phyloP scores from a whole-genome alignment of 352 stramenopile genomes.

The Pythium myriotylum region DNA sequence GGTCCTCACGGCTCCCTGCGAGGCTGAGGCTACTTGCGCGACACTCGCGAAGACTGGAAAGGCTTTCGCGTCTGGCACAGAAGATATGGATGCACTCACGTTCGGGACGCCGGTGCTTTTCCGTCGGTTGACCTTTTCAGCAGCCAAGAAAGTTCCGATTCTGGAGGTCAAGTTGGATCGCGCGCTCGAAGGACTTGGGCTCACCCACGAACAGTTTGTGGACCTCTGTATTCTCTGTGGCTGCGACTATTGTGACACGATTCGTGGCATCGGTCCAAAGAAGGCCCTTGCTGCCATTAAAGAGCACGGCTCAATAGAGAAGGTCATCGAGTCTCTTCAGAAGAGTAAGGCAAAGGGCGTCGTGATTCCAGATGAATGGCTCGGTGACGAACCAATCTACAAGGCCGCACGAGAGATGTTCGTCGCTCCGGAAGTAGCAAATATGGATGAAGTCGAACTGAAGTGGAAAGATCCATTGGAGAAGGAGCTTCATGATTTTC shows the following conservation, averaged over 20 bases:
- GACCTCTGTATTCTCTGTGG: constrained; percentile 99
- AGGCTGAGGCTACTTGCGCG: constrained; percentile 98
- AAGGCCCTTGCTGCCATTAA: constrained; percentile 97
- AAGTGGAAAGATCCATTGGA: constrained; percentile 95
- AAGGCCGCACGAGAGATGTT: constrained; percentile 94
- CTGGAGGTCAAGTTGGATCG: constrained; percentile 91
- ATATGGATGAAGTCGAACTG: constrained; percentile 78
- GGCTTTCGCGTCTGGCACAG: constrained; percentile 95
- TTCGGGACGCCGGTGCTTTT: constrained; percentile 97
- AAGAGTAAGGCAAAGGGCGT: constrained; percentile 84
- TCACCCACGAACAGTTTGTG: constrained; percentile 96
- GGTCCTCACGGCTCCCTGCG: constrained; percentile 95
- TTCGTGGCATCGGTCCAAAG: constrained; percentile 97
- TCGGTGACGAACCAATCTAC: constrained; percentile 91
- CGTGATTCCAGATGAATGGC: constrained; percentile 83
- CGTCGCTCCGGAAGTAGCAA: constrained; percentile 70
- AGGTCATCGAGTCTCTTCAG: constrained; percentile 91
- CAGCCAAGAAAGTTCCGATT: constrained; percentile 90
- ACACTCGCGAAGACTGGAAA: constrained; percentile 92
- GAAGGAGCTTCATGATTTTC: constrained; percentile 90
- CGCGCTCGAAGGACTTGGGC: constrained; percentile 91
- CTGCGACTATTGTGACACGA: constrained; percentile 99
- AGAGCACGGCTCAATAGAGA: constrained; percentile 96
- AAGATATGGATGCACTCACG: constrained; percentile 99
- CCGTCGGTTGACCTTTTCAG: constrained; percentile 88